Conservation (phyloP, 2,329 filamentous ascomycete genomes). For the Claviceps arundinis region DNA sequence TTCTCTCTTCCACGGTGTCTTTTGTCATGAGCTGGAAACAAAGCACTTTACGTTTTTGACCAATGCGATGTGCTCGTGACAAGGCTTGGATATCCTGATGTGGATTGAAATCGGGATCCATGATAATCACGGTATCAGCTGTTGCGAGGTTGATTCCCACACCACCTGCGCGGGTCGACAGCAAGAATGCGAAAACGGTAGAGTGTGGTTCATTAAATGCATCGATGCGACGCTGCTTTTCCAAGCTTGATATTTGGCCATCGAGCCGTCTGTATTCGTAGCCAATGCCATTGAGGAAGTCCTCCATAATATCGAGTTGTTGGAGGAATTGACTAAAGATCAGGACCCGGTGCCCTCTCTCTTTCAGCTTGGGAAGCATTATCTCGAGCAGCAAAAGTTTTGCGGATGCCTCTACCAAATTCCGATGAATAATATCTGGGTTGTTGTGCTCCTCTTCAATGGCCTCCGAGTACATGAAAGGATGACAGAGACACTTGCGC, state of each 20-base stretch:
- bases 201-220: constrained; percentile 81
- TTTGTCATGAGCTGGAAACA: constrained; percentile 93
- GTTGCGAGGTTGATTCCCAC: constrained; percentile 96
- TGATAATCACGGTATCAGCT: constrained; percentile 93
- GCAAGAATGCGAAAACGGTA: constrained; percentile 72
- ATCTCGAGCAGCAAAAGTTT: constrained; percentile 76
- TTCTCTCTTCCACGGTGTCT: constrained; percentile 82
- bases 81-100: constrained; percentile 96
- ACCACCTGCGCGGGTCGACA: constrained; percentile 88
- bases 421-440: constrained; percentile 52
- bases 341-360: constrained; percentile 77
- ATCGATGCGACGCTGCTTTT: constrained; percentile 92
- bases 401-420: constrained; percentile 79
- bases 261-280: constrained; percentile 71
- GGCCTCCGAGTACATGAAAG: constrained; percentile 81
- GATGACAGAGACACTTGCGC: constrained; percentile 87
- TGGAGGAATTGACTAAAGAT: constrained; percentile 93
- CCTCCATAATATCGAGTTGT: constrained; percentile 81
- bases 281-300: constrained; percentile 69
- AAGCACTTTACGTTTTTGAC: constrained; percentile 88
- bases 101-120: constrained; percentile 94
- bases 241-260: constrained; percentile 63
- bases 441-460: constrained; percentile 72
- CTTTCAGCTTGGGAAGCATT: constrained; percentile 76
- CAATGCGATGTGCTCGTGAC: constrained; percentile 88